These are phyloP conservation scores for Dichomitus squalens DNA, from an alignment of 1,284 basidiomycete genomes.

Conservation along the genomic window DNA sequence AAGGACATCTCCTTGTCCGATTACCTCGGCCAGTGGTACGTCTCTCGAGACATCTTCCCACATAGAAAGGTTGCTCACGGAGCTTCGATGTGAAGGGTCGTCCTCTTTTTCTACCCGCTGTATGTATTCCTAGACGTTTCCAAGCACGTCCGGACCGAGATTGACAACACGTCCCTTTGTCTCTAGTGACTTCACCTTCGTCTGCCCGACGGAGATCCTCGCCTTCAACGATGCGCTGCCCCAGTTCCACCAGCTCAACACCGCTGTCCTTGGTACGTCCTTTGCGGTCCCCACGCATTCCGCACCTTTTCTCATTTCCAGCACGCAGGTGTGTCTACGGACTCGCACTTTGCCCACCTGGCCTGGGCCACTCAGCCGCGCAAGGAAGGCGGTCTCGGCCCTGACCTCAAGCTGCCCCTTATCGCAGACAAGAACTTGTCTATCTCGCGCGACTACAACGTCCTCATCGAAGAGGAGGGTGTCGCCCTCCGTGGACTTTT, in stretches of 20 bases:
- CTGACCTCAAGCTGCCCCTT: constrained; percentile 80
- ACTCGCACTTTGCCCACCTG: constrained; percentile 87
- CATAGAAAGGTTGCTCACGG: background rate
- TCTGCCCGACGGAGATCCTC: constrained; percentile 92
- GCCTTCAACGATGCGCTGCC: constrained; percentile 87
- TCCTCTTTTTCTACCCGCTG: constrained; percentile 73
- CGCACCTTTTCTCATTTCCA: background rate
- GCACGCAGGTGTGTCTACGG: constrained; percentile 71
- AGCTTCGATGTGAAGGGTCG: constrained; percentile 18
- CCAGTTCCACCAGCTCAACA: constrained; percentile 73
- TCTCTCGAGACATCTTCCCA: constrained; percentile 8
- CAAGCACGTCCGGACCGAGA: constrained; percentile 11
- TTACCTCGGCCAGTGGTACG: constrained; percentile 82
- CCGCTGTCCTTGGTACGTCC: constrained; percentile 71
- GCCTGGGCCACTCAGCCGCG: constrained; percentile 84
- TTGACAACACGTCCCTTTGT: background rate
- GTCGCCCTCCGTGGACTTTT: constrained; percentile 86
- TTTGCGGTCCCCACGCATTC: background rate
- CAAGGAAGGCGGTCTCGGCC: constrained; percentile 85
- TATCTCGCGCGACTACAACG: constrained; percentile 79
- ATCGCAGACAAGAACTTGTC: constrained; percentile 72
- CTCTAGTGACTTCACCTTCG: constrained; percentile 77
- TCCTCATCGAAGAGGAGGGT: constrained; percentile 84
- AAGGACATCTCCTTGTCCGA: constrained; percentile 73
- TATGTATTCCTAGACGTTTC: constrained; percentile 35